Conservation (phyloP, 2,329 filamentous ascomycete genomes). For the Xylariales sp. region DNA sequence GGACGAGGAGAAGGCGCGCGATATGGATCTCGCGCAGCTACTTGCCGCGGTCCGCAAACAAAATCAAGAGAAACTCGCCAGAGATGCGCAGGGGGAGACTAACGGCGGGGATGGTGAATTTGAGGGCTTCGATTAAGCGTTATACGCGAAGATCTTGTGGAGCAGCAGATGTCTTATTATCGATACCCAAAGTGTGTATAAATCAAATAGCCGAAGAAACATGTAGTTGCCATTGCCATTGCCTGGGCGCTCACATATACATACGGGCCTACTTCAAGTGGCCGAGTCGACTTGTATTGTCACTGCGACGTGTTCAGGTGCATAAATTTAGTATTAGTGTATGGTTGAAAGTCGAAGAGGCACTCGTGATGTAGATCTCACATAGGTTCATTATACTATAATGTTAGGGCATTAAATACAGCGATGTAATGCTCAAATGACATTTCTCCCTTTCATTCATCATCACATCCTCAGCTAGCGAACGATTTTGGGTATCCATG, state of each 20-base stretch:
- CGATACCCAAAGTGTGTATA: slow-evolving; percentile 24
- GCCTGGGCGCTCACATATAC: not conserved
- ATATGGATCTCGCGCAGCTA: slow-evolving; percentile 72
- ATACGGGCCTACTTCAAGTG: not conserved
- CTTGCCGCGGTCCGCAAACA: slow-evolving; percentile 71
- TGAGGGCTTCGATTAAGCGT: slow-evolving; percentile 63
- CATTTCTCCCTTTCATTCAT: slow-evolving; percentile 15
- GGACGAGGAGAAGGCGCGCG: slow-evolving; percentile 73
- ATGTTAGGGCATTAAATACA: slow-evolving; percentile 1
- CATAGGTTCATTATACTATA: slow-evolving; percentile 31
- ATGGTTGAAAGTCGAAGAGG: not conserved
- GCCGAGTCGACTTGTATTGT: not conserved
- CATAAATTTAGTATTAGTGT: not conserved
- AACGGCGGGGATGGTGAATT: slow-evolving; percentile 62
- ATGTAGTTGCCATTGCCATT: not conserved
- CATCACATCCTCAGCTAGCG: slow-evolving; percentile 36
- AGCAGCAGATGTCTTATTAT: not conserved
- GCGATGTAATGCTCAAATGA: not conserved
- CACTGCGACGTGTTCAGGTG: not conserved
- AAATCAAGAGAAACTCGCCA: slow-evolving; percentile 60
- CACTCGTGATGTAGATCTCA: not conserved
- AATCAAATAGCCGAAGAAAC: slow-evolving; percentile 8
- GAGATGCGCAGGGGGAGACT: slow-evolving; percentile 45
- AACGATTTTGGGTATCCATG: slow-evolving; percentile 49
- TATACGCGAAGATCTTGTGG: not conserved